Evolutionary conservation across 2,329 filamentous ascomycete species (phyloP).

Genomic region (Fusarium napiforme): DNA sequence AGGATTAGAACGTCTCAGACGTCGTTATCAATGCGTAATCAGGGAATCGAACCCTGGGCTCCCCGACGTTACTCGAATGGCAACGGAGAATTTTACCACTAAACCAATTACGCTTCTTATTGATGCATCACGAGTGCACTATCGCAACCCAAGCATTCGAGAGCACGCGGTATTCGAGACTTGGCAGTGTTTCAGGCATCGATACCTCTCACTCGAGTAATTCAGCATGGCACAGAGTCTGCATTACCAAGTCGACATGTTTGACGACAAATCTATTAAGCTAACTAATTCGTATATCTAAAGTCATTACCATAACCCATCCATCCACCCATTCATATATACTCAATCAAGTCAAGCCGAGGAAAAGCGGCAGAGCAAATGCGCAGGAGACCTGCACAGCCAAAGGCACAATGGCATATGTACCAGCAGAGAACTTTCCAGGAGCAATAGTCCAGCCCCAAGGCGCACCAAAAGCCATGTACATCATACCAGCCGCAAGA

Average conservation of each 20-base stretch:
- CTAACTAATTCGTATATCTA: constrained; percentile 6
- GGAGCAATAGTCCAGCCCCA: constrained; percentile 44
- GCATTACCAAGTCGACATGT: neutral
- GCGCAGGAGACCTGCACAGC: constrained; percentile 42
- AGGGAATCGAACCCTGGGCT: neutral
- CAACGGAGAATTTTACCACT: constrained; percentile 2
- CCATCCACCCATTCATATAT: neutral
- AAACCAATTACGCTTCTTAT: neutral
- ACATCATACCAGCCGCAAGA: constrained; percentile 41
- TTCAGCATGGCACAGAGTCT: neutral
- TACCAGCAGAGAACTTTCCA: constrained; percentile 39
- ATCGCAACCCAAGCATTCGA: no score
- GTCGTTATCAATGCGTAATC: neutral
- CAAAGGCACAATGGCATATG: constrained; percentile 42
- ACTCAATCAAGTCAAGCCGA: constrained; percentile 37
- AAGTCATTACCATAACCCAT: neutral
- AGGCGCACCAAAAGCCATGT: constrained; percentile 42
- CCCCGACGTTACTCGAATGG: neutral
- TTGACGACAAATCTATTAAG: neutral
- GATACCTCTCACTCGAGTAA: neutral
- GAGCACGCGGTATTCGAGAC: no score
- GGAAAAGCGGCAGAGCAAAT: constrained; percentile 41
- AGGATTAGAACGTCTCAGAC: no score
- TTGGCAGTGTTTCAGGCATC: no score
- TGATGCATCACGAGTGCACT: accelerated